These are phyloP conservation scores for Auricularia cornea DNA, from an alignment of 768 basidiomycete species.

Conservation along the genomic window DNA sequence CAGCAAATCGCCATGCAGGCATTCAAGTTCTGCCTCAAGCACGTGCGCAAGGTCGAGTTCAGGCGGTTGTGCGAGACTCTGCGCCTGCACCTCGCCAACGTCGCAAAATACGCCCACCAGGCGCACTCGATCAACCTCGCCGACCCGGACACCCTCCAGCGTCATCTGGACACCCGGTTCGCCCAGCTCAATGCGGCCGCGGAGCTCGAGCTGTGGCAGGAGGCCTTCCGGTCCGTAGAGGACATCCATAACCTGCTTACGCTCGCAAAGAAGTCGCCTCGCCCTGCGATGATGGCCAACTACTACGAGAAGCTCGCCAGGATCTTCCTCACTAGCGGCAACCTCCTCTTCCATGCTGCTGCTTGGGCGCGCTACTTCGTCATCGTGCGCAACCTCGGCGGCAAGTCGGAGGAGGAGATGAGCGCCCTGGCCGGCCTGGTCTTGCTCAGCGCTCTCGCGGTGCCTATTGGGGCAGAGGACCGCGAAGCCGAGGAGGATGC, in stretches of 20 bases:
- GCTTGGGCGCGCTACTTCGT: conserved; percentile 86
- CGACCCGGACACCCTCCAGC: conserved; percentile 89
- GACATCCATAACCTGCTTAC: conserved; percentile 94
- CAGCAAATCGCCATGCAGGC: conserved; percentile 96
- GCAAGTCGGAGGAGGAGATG: conserved; percentile 69
- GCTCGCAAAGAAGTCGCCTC: conserved; percentile 86
- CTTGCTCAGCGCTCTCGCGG: conserved; percentile 84
- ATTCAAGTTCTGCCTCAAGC: conserved; percentile 91
- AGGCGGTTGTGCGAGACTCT: conserved; percentile 93
- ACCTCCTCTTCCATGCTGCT: conserved; percentile 91
- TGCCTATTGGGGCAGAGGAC: conserved; percentile 65
- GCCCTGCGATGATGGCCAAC: conserved; percentile 95
- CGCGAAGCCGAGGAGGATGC: conserved; percentile 41
- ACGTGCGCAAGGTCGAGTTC: conserved; percentile 94
- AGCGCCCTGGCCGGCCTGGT: conserved; percentile 82
- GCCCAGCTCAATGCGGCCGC: conserved; percentile 94
- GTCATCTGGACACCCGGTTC: conserved; percentile 94
- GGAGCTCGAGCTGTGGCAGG: conserved; percentile 98
- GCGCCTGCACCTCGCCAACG: conserved; percentile 87
- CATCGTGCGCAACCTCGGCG: conserved; percentile 61
- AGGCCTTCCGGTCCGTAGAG: conserved; percentile 96
- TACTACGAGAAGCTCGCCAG: conserved; percentile 97
- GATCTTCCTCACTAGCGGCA: conserved; percentile 93
- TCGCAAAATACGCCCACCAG: conserved; percentile 92
- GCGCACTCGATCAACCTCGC: conserved; percentile 91